Conservation (phyloP, 805 yeast species). For the Metschnikowia shivogae region DNA sequence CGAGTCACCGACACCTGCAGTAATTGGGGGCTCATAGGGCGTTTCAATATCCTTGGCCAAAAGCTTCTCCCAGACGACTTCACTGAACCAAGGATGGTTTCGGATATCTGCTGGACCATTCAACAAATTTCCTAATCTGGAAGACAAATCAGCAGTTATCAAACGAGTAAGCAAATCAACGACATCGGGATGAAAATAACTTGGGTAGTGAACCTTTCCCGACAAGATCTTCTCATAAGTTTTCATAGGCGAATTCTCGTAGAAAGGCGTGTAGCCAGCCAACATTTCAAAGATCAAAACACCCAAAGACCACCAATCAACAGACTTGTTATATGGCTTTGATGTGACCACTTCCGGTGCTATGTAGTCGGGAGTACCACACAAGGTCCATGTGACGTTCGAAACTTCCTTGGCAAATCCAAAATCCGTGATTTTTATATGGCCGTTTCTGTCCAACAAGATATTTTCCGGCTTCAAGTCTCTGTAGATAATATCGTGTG, state of each 20-base stretch:
- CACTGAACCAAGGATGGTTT: conserved; percentile 55
- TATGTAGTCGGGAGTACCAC: conserved; percentile 63
- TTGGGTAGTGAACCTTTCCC: conserved; percentile 52
- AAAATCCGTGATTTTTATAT: conserved; percentile 57
- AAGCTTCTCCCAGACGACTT: conserved; percentile 58
- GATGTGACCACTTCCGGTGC: conserved; percentile 66
- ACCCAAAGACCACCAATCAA: conserved; percentile 66
- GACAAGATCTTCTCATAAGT: conserved; percentile 56
- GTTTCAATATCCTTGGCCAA: conserved; percentile 55
- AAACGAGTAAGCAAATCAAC: conserved; percentile 47
- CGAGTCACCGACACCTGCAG: conserved; percentile 61
- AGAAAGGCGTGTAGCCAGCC: conserved; percentile 60
- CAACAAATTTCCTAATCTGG: conserved; percentile 54
- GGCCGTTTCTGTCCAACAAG: conserved; percentile 54
- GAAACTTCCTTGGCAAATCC: conserved; percentile 61
- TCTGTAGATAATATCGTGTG: conserved; percentile 56
- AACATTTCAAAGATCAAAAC: conserved; percentile 59
- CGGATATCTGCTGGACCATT: conserved; percentile 56
- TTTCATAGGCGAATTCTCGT: conserved; percentile 60
- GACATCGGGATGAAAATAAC: conserved; percentile 51
- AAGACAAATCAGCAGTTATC: conserved; percentile 52
- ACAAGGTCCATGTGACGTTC: conserved; percentile 57
- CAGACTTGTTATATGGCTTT: conserved; percentile 58
- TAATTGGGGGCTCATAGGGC: conserved; percentile 62
- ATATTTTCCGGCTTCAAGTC: conserved; percentile 62